Percentiles rank a stretch among this genome's conserved stretches.
Evolutionary conservation across 164 flowering plant genomes (phyloP).

Genomic region (Annona squamosa): DNA sequence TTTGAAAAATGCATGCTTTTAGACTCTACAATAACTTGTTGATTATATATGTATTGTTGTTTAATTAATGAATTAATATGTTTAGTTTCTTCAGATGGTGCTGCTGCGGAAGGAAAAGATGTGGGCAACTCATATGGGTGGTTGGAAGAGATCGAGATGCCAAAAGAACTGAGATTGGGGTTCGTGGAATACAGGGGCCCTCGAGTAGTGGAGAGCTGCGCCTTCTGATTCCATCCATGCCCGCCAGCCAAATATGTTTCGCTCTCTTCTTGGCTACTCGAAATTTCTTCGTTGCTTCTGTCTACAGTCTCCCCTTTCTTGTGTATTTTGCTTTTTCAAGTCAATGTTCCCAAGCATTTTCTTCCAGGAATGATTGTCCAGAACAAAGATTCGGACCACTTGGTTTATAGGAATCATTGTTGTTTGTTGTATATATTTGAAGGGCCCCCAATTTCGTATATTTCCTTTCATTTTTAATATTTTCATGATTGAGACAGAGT

Average conservation of each 20-base stretch:
- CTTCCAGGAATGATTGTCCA: too few relatives aligned
- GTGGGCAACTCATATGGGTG: constrained; percentile 33
- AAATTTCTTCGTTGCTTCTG: too few relatives aligned
- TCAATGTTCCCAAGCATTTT: too few relatives aligned
- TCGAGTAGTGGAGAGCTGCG: constrained; percentile 15
- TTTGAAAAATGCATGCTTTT: too few relatives aligned
- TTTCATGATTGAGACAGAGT: too few relatives aligned
- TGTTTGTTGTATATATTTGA: too few relatives aligned
- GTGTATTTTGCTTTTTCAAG: neutral
- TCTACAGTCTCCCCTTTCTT: neutral
- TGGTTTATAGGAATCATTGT: too few relatives aligned
- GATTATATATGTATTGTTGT: neutral
- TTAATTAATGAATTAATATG: neutral
- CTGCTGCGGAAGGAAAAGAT: constrained; percentile 14
- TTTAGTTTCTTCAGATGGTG: constrained; percentile 18
- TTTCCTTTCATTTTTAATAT: too few relatives aligned
- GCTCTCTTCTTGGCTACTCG: too few relatives aligned
- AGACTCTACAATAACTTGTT: too few relatives aligned
- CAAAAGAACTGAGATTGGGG: constrained; percentile 59
- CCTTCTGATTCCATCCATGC: neutral
- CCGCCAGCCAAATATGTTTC: neutral
- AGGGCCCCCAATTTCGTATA: too few relatives aligned
- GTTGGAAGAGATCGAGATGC: constrained; percentile 73
- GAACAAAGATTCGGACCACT: too few relatives aligned
- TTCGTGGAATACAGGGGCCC: constrained; percentile 65